Evolutionary conservation across 129 eudicot genomes (phyloP), one percentile per base, ranked within the genome.

Genomic region (Rutidosis leptorrhynchoides): DNA sequence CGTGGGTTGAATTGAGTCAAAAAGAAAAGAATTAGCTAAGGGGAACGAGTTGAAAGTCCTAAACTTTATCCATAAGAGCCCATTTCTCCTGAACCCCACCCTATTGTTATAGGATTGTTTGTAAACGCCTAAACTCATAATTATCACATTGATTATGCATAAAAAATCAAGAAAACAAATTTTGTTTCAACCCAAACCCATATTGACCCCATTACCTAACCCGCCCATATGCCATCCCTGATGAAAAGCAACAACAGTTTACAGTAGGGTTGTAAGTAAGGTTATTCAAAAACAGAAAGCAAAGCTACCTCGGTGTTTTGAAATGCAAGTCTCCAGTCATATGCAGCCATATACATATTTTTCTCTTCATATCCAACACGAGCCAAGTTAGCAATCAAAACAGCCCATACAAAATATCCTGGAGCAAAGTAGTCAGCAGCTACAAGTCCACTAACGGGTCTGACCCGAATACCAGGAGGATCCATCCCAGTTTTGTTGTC

Each of bases 351-450:
- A 69, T 89, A 89, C 99, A 89, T 93, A 54, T 79, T 84, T 72
- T 93, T 93, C 78, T 89, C 99, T 61, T 93, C 99, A 43, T 93
- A 93, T 6, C 96, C 99, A 58, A 89, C 87, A 58, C 83, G 91
- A 25, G 99, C 96, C 77, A 93, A 80, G 65, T 93, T 93, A 77
- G 90, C 88, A 30, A 93, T 93, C 76, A 93, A 58, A 76, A 93
- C 96, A 20, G 99, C 99, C 99, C 99, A 93, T 21, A 93, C 99
- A 71, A 93, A 93, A 74, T 93, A 93, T 71, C 99, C 96, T 57
- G 96, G 88, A 46, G 89, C 88, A 32, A 93, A 93, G 72, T 93
- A 93, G 82, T 93, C 99, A n/a, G 99, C 99, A 69, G 99, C 99
- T 60, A 93, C 96, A 46, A 93, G 96, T 67, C 99, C 99, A 43